phyloP scores from a whole-genome alignment of 2,329 filamentous ascomycete species.

The Cladorrhinum sp. region DNA sequence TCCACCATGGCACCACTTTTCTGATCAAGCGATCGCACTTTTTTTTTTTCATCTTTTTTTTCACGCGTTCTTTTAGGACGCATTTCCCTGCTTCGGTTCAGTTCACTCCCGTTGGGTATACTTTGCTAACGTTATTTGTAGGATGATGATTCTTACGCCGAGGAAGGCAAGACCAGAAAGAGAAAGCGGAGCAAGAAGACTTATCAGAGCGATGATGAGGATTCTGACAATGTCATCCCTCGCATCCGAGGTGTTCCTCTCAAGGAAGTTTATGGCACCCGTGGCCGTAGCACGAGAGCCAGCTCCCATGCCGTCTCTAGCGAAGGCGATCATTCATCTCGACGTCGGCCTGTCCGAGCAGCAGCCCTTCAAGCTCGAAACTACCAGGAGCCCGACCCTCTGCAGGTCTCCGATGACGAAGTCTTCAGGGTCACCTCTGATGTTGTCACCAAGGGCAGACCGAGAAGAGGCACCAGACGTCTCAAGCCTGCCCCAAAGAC shows the following conservation, averaged over 20 bases:
- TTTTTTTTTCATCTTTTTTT: neutral
- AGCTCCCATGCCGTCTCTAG: slow-evolving; percentile 21
- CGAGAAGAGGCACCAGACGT: neutral
- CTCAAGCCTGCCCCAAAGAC: neutral
- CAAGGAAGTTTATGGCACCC: neutral
- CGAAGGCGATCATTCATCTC: slow-evolving; percentile 12
- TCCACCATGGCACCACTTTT: neutral
- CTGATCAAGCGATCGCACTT: neutral
- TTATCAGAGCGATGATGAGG: slow-evolving; percentile 12
- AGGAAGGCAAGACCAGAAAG: slow-evolving; percentile 16
- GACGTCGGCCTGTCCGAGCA: slow-evolving; percentile 14
- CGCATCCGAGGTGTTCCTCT: slow-evolving; percentile 6
- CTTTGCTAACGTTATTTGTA: slow-evolving; percentile 1
- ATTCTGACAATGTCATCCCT: slow-evolving; percentile 11
- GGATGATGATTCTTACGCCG: slow-evolving; percentile 1
- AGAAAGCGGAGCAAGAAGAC: slow-evolving; percentile 19
- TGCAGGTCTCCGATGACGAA: slow-evolving; percentile 29
- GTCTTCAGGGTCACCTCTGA: slow-evolving; percentile 31
- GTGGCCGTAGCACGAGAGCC: slow-evolving; percentile 15
- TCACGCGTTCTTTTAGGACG: neutral
- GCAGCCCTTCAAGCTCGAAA: neutral
- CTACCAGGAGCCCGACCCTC: slow-evolving; percentile 31
- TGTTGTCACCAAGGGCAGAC: slow-evolving; percentile 18
- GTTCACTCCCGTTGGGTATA: neutral
- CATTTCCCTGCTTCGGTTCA: neutral